Percentiles rank a stretch among this genome's conserved stretches.
Evolutionary conservation across 2,329 filamentous ascomycete species (phyloP).

Genomic region (Colletotrichum sp.): DNA sequence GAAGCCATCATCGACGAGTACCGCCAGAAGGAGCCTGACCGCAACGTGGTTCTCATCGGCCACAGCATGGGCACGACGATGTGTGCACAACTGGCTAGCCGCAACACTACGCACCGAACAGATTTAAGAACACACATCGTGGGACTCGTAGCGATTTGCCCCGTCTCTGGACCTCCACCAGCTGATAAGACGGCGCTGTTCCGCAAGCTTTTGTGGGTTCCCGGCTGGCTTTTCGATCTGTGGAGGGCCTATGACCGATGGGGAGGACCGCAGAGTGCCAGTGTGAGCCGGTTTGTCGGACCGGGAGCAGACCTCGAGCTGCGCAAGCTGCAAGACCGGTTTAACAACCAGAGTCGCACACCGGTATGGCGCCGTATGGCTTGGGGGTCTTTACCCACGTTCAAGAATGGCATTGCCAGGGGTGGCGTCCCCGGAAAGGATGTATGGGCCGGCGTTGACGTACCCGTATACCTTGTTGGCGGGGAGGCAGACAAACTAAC

Average conservation of each 20-base stretch:
- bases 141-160: conserved; percentile 83
- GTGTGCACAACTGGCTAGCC: conserved; percentile 70
- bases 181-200: conserved; percentile 51
- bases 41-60: conserved; percentile 80
- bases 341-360: conserved; percentile 84
- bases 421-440: conserved; percentile 74
- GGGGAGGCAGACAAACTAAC: conserved; percentile 81
- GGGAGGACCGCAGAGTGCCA: conserved; percentile 78
- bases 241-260: conserved; percentile 80
- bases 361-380: conserved; percentile 85
- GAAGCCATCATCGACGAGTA: conserved; percentile 76
- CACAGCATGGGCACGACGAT: conserved; percentile 92
- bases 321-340: conserved; percentile 71
- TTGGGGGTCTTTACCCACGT: conserved; percentile 70
- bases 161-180: conserved; percentile 68
- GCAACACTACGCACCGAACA: conserved; percentile 48
- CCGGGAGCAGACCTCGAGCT: conserved; percentile 68
- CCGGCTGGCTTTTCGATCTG: conserved; percentile 74
- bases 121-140: conserved; percentile 68
- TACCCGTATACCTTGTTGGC: conserved; percentile 80
- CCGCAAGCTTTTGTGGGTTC: conserved; percentile 69
- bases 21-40: conserved; percentile 66
- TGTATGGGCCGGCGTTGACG: conserved; percentile 73
- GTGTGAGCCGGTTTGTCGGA: conserved; percentile 80
- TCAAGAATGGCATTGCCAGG: conserved; percentile 53